Conservation (phyloP, 768 basidiomycete genomes). For the Auricularia cornea region DNA sequence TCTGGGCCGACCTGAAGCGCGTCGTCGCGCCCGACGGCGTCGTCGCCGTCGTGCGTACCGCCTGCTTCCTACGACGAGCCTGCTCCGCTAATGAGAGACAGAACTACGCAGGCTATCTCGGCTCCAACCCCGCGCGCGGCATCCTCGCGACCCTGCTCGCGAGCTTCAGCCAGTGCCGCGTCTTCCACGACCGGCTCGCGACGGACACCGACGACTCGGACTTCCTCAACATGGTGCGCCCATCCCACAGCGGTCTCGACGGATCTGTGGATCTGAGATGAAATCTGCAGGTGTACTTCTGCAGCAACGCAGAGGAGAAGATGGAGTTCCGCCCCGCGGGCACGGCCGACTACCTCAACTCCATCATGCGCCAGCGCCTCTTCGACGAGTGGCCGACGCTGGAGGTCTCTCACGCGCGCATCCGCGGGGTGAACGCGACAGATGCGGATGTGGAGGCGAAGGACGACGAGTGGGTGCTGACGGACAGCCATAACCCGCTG, state of each 20-base stretch:
- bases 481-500: constrained; percentile 54
- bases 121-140: constrained; percentile 52
- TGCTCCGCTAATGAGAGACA: no score
- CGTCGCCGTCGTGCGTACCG: constrained; percentile 62
- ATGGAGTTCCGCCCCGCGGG: constrained; percentile 50
- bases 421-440: constrained; percentile 14
- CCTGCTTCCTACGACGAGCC: background rate
- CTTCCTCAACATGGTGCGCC: constrained; percentile 67
- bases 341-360: constrained; percentile 57
- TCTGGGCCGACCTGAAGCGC: constrained; percentile 64
- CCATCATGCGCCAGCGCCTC: constrained; percentile 55
- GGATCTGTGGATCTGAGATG: background rate
- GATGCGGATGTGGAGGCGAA: constrained; percentile 27
- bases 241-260: no score
- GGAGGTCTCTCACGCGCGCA: constrained; percentile 42
- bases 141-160: constrained; percentile 61
- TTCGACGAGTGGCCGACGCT: constrained; percentile 41
- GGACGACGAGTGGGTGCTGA: constrained; percentile 42
- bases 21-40: constrained; percentile 64
- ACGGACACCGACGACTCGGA: constrained; percentile 31
- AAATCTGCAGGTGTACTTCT: constrained; percentile 92
- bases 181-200: constrained; percentile 64
- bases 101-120: constrained; percentile 78
- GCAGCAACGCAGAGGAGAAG: constrained; percentile 47
- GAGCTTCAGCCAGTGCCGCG: constrained; percentile 72